Percentiles rank a stretch among this genome's conserved stretches.
Evolutionary conservation across 1,284 basidiomycete species (phyloP).

Genomic region (Cerioporus squamosus): DNA sequence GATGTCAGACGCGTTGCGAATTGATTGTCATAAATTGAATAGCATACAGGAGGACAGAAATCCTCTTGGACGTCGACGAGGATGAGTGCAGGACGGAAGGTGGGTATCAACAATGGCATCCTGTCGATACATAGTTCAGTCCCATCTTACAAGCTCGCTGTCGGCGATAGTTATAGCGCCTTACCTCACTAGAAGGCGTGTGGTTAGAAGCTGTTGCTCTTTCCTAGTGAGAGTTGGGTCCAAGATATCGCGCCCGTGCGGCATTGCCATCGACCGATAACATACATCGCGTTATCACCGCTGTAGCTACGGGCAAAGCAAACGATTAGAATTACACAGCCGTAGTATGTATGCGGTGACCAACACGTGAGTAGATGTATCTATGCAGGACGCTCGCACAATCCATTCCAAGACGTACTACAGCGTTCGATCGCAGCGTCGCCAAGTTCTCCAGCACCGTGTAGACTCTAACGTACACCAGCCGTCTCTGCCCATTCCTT

Average conservation of each 20-base stretch:
- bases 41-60: conserved; percentile 58
- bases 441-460: neutral
- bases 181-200: neutral
- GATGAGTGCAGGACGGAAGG: conserved; percentile 45
- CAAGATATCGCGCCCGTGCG: no score
- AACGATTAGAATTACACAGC: neutral
- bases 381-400: neutral
- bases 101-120: neutral
- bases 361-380: neutral
- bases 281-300: neutral
- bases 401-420: neutral
- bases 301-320: neutral
- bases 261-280: no score
- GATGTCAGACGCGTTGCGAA: neutral
- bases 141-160: neutral
- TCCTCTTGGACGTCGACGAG: conserved; percentile 68
- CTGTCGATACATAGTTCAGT: neutral
- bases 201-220: no score
- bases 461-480: conserved; percentile 27
- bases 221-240: no score
- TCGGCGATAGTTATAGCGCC: neutral
- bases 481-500: conserved; percentile 82
- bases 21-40: neutral
- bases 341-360: neutral
- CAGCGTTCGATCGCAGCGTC: neutral